Evolutionary conservation across 192 early-diverging fungal genomes (phyloP), one percentile per base, ranked within the genome.

Genomic region (Gaertneriomyces semiglobifer): DNA sequence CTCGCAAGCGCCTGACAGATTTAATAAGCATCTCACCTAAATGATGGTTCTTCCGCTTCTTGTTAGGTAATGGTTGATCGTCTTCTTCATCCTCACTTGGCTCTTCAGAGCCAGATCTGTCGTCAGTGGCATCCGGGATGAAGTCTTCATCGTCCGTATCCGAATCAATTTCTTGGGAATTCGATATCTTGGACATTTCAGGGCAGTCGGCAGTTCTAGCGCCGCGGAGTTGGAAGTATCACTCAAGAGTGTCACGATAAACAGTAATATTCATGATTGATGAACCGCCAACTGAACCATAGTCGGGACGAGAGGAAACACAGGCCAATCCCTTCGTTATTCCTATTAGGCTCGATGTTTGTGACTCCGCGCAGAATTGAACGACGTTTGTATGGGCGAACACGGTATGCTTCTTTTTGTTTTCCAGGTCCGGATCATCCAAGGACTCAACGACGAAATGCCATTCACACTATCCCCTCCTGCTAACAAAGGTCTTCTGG

Each of bases 401-500:
- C 25, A 33, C 25, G 25, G 25, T 33, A 33, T 33, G 2, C 25
- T 33, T 33, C 25, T 33, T 33, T 33, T 33, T 33, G 25, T 33
- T 33, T 33, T 33, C 2, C 25, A 33, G 25, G 25, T 33, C 25
- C 25, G 25, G 25, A 33, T 33, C 25, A 33, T 33, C 25, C 0
- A 33, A 33, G 1, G 25, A 33, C 25, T 2, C 25, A 33, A 33
- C 25, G 25, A 33, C 6, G 38, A 57, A 57, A 57, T 57, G 55
- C 39, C 55, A 12, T n/a, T 20, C n/a, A 52, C 50, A 20, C 18
- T 57, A 57, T 57, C 78, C 47, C 89, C 89, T 46, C 88, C 86
- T 1, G 70, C 81, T 11, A 86, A 87, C 58, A 86, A 83, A 58
- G 87, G 87, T 54, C 79, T 92, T 72, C 80, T 77, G 56, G 76